Evolutionary conservation across 2,329 filamentous ascomycete genomes (phyloP).

Genomic region (Monilinia polystroma): DNA sequence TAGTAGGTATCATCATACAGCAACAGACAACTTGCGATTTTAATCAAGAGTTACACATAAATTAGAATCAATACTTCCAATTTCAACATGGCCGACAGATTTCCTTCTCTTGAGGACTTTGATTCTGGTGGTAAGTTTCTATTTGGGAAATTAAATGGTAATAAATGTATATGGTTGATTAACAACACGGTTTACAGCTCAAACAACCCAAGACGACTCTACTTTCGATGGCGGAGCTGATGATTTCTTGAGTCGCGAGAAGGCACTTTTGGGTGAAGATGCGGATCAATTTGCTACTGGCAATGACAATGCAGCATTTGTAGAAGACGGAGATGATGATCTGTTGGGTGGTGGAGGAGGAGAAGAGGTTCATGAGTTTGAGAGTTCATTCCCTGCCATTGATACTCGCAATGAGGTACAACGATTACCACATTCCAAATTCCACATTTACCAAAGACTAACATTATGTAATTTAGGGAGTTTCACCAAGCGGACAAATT

Average conservation of each 20-base stretch:
- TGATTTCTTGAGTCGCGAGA: conserved; percentile 90
- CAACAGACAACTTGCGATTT: conserved; percentile 24
- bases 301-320: conserved; percentile 65
- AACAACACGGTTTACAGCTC: conserved; percentile 50
- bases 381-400: conserved; percentile 88
- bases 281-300: conserved; percentile 83
- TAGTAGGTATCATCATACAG: conserved; percentile 3
- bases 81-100: conserved; percentile 55
- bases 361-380: conserved; percentile 57
- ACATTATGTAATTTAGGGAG: conserved; percentile 49
- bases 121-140: conserved; percentile 48
- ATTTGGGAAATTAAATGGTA: conserved; percentile 16
- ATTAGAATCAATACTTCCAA: conserved; percentile 20
- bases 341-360: conserved; percentile 60
- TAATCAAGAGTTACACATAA: conserved; percentile 14
- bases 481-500: conserved; percentile 75
- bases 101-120: conserved; percentile 60
- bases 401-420: conserved; percentile 64
- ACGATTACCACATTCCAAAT: conserved; percentile 18
- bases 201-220: conserved; percentile 55
- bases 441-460: not conserved
- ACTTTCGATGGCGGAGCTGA: conserved; percentile 58
- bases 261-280: conserved; percentile 84
- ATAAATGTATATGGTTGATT: conserved; percentile 22
- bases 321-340: conserved; percentile 67